Conservation (phyloP, 179 eudicot species). For the Actinidia chinensis region DNA sequence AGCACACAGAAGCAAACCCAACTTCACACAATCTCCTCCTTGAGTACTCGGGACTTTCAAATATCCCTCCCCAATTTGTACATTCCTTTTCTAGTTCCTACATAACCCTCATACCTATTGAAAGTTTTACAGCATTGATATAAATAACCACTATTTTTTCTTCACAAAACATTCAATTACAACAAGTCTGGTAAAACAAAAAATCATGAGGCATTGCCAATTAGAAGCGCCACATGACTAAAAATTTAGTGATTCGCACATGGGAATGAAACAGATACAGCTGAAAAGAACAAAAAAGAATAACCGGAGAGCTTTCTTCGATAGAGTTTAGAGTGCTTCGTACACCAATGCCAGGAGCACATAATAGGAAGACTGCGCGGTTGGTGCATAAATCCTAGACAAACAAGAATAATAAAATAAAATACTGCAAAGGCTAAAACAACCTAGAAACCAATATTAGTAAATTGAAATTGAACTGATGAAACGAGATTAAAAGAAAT, state of each 20-base stretch:
- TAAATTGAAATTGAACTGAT: not conserved
- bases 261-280: constrained; percentile 5
- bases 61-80: no score
- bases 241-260: not conserved
- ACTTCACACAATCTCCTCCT: no score
- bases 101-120: not conserved
- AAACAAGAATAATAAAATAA: not conserved
- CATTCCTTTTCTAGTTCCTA: no score
- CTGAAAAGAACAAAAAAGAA: constrained; percentile 12
- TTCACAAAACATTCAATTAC: not conserved
- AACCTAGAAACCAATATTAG: not conserved
- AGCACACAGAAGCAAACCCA: no score
- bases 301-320: constrained; percentile 59
- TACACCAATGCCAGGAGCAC: constrained; percentile 63
- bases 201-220: not conserved
- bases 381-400: constrained; percentile 73
- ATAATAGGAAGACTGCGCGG: constrained; percentile 72
- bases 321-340: constrained; percentile 39
- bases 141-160: not conserved
- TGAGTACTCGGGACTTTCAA: no score
- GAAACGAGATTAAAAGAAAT: not conserved
- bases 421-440: not conserved
- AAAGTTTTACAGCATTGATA: not conserved
- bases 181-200: not conserved
- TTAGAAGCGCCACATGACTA: not conserved